Evolutionary conservation across 2,329 filamentous ascomycete species (phyloP), one percentile per base, ranked within the genome.

Genomic region (Pezicula rhizophila): DNA sequence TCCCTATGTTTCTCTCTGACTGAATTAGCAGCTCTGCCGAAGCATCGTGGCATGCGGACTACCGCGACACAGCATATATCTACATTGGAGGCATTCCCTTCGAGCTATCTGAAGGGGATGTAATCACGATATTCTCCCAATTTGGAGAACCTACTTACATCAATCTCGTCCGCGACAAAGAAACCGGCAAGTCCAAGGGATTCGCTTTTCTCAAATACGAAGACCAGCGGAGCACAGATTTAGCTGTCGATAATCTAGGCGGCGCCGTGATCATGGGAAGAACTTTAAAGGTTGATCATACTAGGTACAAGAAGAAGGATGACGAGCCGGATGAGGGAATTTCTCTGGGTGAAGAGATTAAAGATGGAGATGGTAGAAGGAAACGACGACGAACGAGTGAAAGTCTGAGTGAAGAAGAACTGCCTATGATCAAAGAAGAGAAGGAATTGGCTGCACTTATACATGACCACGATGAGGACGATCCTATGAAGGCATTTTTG

Each of bases 191-290:
- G 70, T 95, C 88, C 53, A 87, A 86, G 57, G 93, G 93, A 0
- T 99, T 97, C 64, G 90, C 87, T 2, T 99, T 95, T 77, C 77
- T 99, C 50, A 99, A 99, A 66, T 99, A 97, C 69, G 93, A 99
- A 66, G 92, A 99, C 68, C 93, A 99, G 72, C 79, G 92, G 58
- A 96, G 91, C 70, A 95, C 89, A 53, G 92, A 97, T 68, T 73
- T 99, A 38, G 93, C 95, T 0, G 95, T 99, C 8, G 93, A 99
- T 70, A 99, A 99, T 66, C 72, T 99, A 5, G 87, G 90, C 35
- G 93, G 93, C 28, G 85, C 91, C 8, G 86, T 83, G 26, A 83
- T 99, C 15, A 75, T 88, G 64, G 91, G 90, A 2, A 78, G 91
- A 38, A 69, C 92, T 50, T 69, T 99, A 38, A 81, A 87, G 51